Conservation (phyloP, 2,329 filamentous ascomycete genomes). For the Ceratocystis albifundus region DNA sequence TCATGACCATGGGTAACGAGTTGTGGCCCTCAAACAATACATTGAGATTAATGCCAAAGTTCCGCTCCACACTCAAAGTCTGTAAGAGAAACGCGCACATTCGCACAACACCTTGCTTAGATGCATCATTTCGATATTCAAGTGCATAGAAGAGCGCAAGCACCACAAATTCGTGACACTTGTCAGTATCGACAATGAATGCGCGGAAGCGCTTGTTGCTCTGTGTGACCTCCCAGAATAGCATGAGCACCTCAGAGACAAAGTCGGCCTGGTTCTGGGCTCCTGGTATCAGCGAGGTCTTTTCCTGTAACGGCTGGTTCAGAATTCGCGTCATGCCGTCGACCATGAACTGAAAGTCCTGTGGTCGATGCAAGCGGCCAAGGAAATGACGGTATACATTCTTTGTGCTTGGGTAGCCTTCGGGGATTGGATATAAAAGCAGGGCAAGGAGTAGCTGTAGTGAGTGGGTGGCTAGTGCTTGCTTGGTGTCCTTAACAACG, state of each 20-base stretch:
- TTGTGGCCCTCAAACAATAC: conserved; percentile 82
- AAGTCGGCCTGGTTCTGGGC: conserved; percentile 44
- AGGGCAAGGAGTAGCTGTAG: conserved; percentile 80
- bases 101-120: conserved; percentile 82
- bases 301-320: conserved; percentile 84
- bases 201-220: conserved; percentile 96
- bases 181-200: conserved; percentile 91
- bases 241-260: conserved; percentile 88
- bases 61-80: conserved; percentile 83
- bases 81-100: conserved; percentile 98
- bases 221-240: conserved; percentile 95
- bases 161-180: conserved; percentile 85
- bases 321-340: conserved; percentile 88
- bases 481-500: conserved; percentile 81
- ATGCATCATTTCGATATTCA: conserved; percentile 72
- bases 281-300: conserved; percentile 73
- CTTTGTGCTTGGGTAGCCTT: conserved; percentile 58
- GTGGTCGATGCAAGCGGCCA: conserved; percentile 76
- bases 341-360: conserved; percentile 95
- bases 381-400: conserved; percentile 93
- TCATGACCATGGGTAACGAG: conserved; percentile 68
- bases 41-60: conserved; percentile 83
- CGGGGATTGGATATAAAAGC: conserved; percentile 77
- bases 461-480: conserved; percentile 82
- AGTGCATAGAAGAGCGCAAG: conserved; percentile 86